Evolutionary conservation across 2,329 filamentous ascomycete species (phyloP), one percentile per base, ranked within the genome.

Genomic region (Camptophora hylomeconis): DNA sequence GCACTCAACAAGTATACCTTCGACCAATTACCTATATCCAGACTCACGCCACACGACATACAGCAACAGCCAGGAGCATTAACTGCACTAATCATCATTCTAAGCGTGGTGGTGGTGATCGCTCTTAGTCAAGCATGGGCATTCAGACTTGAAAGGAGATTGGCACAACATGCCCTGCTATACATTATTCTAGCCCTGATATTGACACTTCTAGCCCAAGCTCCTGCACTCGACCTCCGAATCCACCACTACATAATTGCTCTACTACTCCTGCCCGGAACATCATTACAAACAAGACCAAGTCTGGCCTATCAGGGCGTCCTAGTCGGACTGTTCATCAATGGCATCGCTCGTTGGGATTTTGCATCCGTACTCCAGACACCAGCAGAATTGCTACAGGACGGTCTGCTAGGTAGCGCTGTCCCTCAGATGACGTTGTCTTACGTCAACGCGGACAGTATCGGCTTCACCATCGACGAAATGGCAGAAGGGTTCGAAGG

Each of bases 161-260:
- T 73, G 37, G 63, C 63, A 7, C 47, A 52, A 13, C 63, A 61
- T 49, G 47, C 73, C 26, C 48, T 45, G 16, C 47, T 69, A 24
- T 69, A 69, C 41, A 60, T 49, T 13, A 43, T 65, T 19, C 11
- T 37, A 8, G 34, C 17, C 17, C 14, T 20, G 14, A 52, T 73
- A 3, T 69, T 69, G 1, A 52, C 61, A 21, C 63, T 73, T 20
- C 18, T 37, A 13, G 34, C 23, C 20, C 19, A 16, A 7, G 52
- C 73, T 3, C 70, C 70, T 1, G 53, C 61, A 20, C 63, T 73
- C 53, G 67, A 66, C 36, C 56, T 75, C 12, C 63, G 70, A n/a
- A 71, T 75, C 33, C 70, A 75, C 40, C 70, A 75, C 42, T 75
- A 75, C 44, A 72, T 75, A 41, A 58, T 75, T 3, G 66, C 63